Percentiles rank a stretch among this genome's conserved stretches.
These are phyloP conservation scores for Sclerospora graminicola DNA, from an alignment of 352 stramenopile genomes.

Conservation along the genomic window DNA sequence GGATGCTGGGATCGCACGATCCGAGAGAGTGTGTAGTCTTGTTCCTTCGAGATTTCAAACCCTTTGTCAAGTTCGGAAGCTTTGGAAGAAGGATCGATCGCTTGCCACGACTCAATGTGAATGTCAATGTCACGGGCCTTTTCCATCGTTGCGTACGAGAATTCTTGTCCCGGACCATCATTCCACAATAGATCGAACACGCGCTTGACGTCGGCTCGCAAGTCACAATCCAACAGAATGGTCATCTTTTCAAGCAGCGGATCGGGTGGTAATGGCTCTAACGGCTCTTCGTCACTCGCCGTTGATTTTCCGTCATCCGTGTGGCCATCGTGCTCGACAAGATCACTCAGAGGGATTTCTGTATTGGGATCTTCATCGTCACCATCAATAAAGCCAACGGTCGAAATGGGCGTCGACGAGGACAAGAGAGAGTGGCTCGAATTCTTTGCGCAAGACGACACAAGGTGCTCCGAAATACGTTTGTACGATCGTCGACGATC, in stretches of 20 bases:
- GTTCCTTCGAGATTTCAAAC: conserved; percentile 41
- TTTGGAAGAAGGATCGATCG: conserved; percentile 17
- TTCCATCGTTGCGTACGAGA: conserved; percentile 38
- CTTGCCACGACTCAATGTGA: conserved; percentile 41
- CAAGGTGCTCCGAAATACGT: conserved; percentile 25
- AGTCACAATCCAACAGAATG: conserved; percentile 54
- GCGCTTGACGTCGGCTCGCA: conserved; percentile 45
- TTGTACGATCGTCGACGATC: conserved; percentile 53
- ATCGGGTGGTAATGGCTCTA: conserved; percentile 47
- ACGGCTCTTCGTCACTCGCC: conserved; percentile 45
- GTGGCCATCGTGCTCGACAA: too few relatives aligned
- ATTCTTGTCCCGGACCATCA: conserved; percentile 39
- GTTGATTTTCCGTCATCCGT: conserved; percentile 34
- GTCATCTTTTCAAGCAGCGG: conserved; percentile 48
- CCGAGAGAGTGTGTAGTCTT: conserved; percentile 37
- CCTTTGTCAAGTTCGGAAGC: conserved; percentile 16
- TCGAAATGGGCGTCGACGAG: conserved; percentile 18
- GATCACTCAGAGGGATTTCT: too few relatives aligned
- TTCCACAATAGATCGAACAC: conserved; percentile 66
- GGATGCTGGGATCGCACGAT: conserved; percentile 44
- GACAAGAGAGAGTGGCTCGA: conserved; percentile 6
- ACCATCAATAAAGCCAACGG: too few relatives aligned
- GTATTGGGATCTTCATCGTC: too few relatives aligned
- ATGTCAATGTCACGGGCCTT: conserved; percentile 65
- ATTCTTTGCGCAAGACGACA: conserved; percentile 6